These are phyloP conservation scores for Dactylellina drechsleri DNA, from an alignment of 2,329 filamentous ascomycete species.

Conservation along the genomic window DNA sequence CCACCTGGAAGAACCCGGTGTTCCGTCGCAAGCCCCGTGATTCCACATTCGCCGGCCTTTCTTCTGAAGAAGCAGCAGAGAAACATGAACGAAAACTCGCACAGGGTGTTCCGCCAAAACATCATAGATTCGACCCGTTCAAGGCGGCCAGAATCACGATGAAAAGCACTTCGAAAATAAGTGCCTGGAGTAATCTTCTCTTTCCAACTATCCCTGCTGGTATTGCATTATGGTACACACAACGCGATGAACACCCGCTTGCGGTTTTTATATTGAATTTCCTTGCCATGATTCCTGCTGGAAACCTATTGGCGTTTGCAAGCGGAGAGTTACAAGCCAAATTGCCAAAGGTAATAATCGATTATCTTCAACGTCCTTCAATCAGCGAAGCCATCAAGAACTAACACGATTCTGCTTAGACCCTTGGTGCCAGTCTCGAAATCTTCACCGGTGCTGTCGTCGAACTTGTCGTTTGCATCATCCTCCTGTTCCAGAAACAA, in stretches of 20 bases:
- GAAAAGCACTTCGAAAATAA: slow-evolving; percentile 41
- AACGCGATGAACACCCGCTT: slow-evolving; percentile 30
- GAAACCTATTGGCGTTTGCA: slow-evolving; percentile 41
- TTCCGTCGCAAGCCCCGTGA: slow-evolving; percentile 38
- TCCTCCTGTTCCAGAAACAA: slow-evolving; percentile 70
- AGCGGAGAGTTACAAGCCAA: slow-evolving; percentile 40
- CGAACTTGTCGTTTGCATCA: slow-evolving; percentile 84
- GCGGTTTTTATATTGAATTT: slow-evolving; percentile 43
- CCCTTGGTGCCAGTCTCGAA: slow-evolving; percentile 73
- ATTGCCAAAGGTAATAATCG: slow-evolving; percentile 27
- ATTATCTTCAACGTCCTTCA: too few species aligned
- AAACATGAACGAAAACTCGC: slow-evolving; percentile 29
- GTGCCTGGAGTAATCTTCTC: slow-evolving; percentile 43
- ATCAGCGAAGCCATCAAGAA: too few species aligned
- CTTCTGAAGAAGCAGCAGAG: slow-evolving; percentile 26
- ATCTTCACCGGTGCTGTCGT: slow-evolving; percentile 77
- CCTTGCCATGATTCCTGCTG: slow-evolving; percentile 39
- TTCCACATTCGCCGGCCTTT: slow-evolving; percentile 31
- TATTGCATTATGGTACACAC: slow-evolving; percentile 38
- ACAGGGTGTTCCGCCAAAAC: slow-evolving; percentile 27
- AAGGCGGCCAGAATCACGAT: slow-evolving; percentile 38
- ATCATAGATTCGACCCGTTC: slow-evolving; percentile 33
- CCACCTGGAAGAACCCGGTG: slow-evolving; percentile 37
- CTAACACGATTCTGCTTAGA: slow-evolving; percentile 66
- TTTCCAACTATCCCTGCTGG: slow-evolving; percentile 44